A percentile compares a stretch with the other conserved stretches of the same genome.
These are phyloP conservation scores for Boechera divaricarpa DNA, from an alignment of 345 rosid species.

Conservation along the genomic window DNA sequence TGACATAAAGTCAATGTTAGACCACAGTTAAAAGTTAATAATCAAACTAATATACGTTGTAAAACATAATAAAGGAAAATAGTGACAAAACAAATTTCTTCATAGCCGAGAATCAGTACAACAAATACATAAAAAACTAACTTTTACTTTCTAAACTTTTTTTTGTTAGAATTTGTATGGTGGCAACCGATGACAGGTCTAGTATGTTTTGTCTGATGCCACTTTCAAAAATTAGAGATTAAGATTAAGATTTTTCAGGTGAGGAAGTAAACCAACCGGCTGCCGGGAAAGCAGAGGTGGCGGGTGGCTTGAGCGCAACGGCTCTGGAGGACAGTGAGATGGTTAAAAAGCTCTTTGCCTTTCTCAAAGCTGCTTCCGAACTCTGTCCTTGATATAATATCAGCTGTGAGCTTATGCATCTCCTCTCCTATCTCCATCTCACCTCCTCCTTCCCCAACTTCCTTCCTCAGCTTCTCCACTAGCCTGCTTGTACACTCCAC, in stretches of 20 bases:
- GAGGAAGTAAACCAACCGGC: conserved; percentile 56
- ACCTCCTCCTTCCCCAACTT: conserved; percentile 53
- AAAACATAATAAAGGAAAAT: not conserved
- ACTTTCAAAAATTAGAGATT: not conserved
- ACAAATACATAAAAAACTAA: conserved; percentile 7
- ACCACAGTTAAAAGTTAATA: not conserved
- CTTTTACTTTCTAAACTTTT: not conserved
- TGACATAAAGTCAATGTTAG: conserved; percentile 14
- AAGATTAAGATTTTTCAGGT: not conserved
- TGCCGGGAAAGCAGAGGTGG: conserved; percentile 89
- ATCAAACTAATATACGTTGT: not conserved
- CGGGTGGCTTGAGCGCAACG: conserved; percentile 83
- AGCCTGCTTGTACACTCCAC: conserved; percentile 76
- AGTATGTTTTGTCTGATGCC: not conserved
- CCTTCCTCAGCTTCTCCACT: conserved; percentile 61
- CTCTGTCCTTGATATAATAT: conserved; percentile 86
- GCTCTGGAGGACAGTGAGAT: conserved; percentile 65
- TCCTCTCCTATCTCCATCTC: conserved; percentile 87
- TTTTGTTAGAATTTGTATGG: not conserved
- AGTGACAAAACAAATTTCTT: not conserved
- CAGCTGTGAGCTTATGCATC: conserved; percentile 80
- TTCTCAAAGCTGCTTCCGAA: conserved; percentile 78
- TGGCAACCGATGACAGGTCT: not conserved
- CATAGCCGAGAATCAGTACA: not conserved
- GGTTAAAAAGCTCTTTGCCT: conserved; percentile 83